These are phyloP conservation scores for Podospora tetraspora DNA, from an alignment of 495 filamentous ascomycete genomes.

Conservation along the genomic window DNA sequence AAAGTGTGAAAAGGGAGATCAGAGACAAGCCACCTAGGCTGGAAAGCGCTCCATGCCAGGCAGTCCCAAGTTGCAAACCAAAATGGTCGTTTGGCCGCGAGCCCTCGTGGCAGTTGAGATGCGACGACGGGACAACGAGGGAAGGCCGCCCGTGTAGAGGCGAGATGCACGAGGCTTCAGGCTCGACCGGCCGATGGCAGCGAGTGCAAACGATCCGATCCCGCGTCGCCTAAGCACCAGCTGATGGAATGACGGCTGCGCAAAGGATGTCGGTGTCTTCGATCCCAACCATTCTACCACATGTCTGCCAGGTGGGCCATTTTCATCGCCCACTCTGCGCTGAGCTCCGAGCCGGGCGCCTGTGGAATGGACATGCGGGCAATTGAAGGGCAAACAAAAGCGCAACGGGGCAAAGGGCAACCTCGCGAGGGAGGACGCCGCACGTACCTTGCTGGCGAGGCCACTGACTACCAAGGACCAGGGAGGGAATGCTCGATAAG, in stretches of 20 bases:
- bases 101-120: not conserved
- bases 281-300: not conserved
- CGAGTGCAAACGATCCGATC: not conserved
- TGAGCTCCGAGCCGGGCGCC: not conserved
- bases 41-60: not conserved
- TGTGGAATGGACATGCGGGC: not conserved
- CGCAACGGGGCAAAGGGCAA: not conserved
- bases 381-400: conserved; percentile 4
- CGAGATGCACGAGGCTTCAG: not conserved
- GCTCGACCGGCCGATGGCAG: not conserved
- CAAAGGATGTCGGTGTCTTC: not conserved
- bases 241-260: not conserved
- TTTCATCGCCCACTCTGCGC: not conserved
- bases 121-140: not conserved
- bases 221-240: not conserved
- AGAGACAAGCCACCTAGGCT: not conserved
- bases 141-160: not conserved
- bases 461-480: not conserved
- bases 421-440: not conserved
- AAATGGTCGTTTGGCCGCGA: not conserved
- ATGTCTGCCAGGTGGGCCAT: not conserved
- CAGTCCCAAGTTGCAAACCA: not conserved
- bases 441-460: conserved; percentile 1
- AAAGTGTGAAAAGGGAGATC: conserved; percentile 1
- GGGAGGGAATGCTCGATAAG: not conserved